Percentiles rank a stretch among this genome's conserved stretches.
Conservation (phyloP, 2,329 filamentous ascomycete species). For the Exophiala calicioides region DNA sequence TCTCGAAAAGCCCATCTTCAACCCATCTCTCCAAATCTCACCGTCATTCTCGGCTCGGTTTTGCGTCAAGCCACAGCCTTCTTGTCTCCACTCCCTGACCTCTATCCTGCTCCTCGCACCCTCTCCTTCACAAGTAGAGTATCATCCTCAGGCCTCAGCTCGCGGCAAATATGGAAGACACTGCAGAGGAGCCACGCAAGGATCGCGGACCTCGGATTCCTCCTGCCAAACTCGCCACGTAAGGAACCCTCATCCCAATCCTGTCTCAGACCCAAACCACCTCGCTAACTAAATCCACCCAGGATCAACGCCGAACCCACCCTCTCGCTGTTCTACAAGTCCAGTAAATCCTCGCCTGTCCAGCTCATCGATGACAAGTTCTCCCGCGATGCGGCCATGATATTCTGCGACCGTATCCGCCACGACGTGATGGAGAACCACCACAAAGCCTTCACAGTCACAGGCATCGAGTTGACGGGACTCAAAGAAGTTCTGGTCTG, state of each 20-base stretch:
- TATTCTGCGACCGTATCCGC: conserved; percentile 27
- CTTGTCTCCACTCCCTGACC: background rate
- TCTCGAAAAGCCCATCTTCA: too few species aligned
- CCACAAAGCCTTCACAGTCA: conserved; percentile 27
- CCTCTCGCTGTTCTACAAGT: conserved; percentile 25
- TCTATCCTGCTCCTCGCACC: too few species aligned
- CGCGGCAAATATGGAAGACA: conserved; percentile 19
- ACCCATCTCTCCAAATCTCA: too few species aligned
- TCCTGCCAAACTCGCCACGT: conserved; percentile 23
- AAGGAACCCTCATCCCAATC: background rate
- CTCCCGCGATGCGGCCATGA: conserved; percentile 23
- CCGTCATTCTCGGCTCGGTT: too few species aligned
- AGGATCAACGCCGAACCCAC: conserved; percentile 22
- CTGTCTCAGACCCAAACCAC: background rate
- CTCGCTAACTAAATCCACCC: too few species aligned
- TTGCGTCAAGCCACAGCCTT: too few species aligned
- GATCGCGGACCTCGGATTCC: conserved; percentile 25
- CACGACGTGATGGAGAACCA: conserved; percentile 23
- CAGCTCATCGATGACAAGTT: conserved; percentile 21
- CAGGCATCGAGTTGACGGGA: conserved; percentile 16
- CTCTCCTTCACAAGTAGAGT: background rate
- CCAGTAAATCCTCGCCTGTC: conserved; percentile 8
- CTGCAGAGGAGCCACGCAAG: conserved; percentile 18
- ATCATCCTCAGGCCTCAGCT: background rate
- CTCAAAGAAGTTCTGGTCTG: conserved; percentile 21